Percentiles rank a stretch among this genome's conserved stretches.
Evolutionary conservation across 331 rosid genomes (phyloP).

Genomic region (Spiraea crenata): DNA sequence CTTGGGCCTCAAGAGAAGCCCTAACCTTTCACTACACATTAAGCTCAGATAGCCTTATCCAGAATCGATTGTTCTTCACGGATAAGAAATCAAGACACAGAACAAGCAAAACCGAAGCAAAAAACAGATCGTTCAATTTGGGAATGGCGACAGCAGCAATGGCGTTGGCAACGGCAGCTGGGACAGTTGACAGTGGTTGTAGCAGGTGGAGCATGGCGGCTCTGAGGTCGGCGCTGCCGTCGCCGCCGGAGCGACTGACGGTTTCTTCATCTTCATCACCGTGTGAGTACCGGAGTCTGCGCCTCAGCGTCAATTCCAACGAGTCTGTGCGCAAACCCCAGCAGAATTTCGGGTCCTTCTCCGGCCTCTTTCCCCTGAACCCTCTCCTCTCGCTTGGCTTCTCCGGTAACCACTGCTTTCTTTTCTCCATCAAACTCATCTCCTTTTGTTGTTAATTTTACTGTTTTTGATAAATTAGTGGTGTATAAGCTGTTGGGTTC

Average conservation of each 20-base stretch:
- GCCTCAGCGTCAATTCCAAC: constrained; percentile 12
- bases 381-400: constrained; percentile 30
- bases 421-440: constrained; percentile 2
- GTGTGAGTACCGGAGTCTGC: constrained; percentile 10
- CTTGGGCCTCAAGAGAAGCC: constrained; percentile 3
- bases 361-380: constrained; percentile 42
- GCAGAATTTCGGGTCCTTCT: constrained; percentile 28
- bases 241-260: background rate
- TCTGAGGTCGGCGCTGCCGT: constrained; percentile 40
- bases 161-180: constrained; percentile 29
- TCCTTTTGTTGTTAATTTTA: background rate
- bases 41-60: background rate
- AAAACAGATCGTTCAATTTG: background rate
- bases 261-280: constrained; percentile 17
- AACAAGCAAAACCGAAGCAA: background rate
- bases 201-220: constrained; percentile 42
- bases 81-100: background rate
- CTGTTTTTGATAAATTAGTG: background rate
- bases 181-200: constrained; percentile 4
- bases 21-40: background rate
- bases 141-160: constrained; percentile 28
- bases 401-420: constrained; percentile 24
- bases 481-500: constrained; percentile 10
- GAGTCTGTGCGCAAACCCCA: constrained; percentile 21
- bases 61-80: background rate